Base-by-base conservation (phyloP, 208 protist genomes). In the Trypanosoma mega region DNA sequence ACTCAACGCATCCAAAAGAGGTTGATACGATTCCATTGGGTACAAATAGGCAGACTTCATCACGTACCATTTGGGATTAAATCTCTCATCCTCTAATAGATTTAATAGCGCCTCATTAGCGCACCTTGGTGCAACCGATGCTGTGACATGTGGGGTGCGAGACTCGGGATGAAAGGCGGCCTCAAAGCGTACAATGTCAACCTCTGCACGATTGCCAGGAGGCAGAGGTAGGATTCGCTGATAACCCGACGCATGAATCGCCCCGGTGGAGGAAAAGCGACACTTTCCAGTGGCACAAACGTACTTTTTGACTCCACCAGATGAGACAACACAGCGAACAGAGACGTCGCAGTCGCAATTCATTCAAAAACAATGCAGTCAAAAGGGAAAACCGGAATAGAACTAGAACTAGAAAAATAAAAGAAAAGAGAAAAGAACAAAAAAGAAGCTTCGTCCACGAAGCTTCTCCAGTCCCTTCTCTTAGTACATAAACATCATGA, bases 111-210 rank as follows among this genome's bases (percentile, higher is more conserved):
- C 63, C 2, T 66, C 52, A 5, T 45, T 48, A 48, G 59, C 63
- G 26, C 37, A 47, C n/a, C n/a, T n/a, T 2, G 76, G 34, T 20
- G 75, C 54, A 27, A 82, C 72, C 11, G 57, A 54, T 14, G 77
- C 72, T 34, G 63, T 61, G 8, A 69, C 55, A 37, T 64, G 47
- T n/a, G 56, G 33, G 20, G 68, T 59, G 30, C 64, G 60, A n/a
- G 58, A 64, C 4, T 51, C 52, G 9, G 88, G 85, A 72, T 91
- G 82, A 0, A 82, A 51, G 7, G 78, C 34, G 0, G 85, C 85
- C 68, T 95, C 88, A 55, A 88, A 91, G 31, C 84, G 80, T 0
- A 95, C 36, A 20, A 91, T 63, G 16, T 76, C 47, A 20, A 31
- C 63, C 20, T 87, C 76, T 1, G 59, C 60, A 0, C 52, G 50